Evolutionary conservation across 1,284 basidiomycete species (phyloP).

Genomic region (Pseudozyma sp.): DNA sequence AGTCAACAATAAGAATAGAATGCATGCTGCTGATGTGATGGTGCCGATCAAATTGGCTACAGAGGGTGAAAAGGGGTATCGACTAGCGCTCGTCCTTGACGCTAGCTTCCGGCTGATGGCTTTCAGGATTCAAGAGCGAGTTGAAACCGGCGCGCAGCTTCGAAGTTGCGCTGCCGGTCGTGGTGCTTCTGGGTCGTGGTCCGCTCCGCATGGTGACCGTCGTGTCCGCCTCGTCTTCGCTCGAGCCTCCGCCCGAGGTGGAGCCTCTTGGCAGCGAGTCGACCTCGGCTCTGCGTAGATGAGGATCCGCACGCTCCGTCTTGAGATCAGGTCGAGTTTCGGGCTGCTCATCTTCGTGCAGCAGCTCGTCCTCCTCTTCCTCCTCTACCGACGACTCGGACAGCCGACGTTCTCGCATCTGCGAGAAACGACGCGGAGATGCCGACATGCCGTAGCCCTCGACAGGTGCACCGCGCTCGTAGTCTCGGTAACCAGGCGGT

Average conservation of each 20-base stretch:
- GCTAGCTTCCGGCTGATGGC: conserved; percentile 8
- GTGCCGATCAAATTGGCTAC: no score
- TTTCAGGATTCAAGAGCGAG: conserved; percentile 42
- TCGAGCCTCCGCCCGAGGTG: conserved; percentile 10
- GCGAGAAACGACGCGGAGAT: conserved; percentile 38
- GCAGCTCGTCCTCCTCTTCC: conserved; percentile 42
- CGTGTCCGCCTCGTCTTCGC: conserved; percentile 38
- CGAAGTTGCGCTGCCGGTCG: conserved; percentile 29
- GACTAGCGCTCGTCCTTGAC: conserved; percentile 29
- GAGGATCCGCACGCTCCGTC: conserved; percentile 8
- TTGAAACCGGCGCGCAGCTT: conserved; percentile 36
- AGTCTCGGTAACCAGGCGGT: conserved; percentile 38
- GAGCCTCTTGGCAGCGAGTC: conserved; percentile 9
- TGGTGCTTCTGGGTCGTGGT: conserved; percentile 27
- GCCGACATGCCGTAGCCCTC: conserved; percentile 17
- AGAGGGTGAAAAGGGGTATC: neutral
- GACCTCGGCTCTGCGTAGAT: conserved; percentile 4
- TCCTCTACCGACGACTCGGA: conserved; percentile 43
- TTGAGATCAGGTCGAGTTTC: neutral
- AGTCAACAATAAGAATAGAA: neutral
- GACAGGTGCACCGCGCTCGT: conserved; percentile 22
- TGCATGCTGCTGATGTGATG: neutral
- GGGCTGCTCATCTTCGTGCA: conserved; percentile 20
- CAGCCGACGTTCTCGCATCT: conserved; percentile 39
- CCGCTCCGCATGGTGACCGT: conserved; percentile 38